Base-by-base conservation (phyloP, 2,329 filamentous ascomycete genomes). In the Coleophoma crateriformis region DNA sequence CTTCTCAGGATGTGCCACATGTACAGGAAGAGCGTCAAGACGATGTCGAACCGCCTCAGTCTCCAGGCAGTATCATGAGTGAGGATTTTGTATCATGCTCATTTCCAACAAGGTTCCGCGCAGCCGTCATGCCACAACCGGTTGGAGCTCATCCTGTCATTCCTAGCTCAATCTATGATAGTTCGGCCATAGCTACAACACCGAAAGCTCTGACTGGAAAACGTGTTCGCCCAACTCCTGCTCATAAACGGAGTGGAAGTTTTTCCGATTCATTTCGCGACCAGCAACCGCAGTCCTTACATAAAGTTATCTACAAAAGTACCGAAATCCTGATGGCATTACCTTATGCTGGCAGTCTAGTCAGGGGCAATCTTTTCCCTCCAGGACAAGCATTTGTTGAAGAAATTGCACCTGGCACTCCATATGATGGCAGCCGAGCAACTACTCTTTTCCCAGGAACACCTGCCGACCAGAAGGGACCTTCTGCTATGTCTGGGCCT, bases 191-290 rank as follows among this genome's bases (percentile, higher is more conserved):
- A 42, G 81, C 82, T 5, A 74, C 74, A 10, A 83, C 80, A 3
- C 81, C 82, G 4, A 77, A 76, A 49, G 69, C 78, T 1, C 67
- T 84, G 2, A 71, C 75, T 11, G 79, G 79, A 49, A 85, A 84
- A 62, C 75, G 79, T 14, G 73, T 79, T 7, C 77, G 81, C 14
- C 76, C 81, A 17, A 69, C 70, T 12, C 76, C 79, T 54, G 66
- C 72, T 3, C 90, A 96, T 68, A 91, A 90, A 67, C 84, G 90
- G 19, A 95, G 88, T 62, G 90, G 85, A 45, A 96, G 91, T 64
- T 85, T 94, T 59, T 88, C 87, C 0, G 89, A 96, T 68, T 92
- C 91, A 1, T 67, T 92, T 46, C 76, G 90, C 58, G 88, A 94
- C 61, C 67, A 84, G 71, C 68, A 80, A 66, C 19, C 67, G 68